phyloP scores from a whole-genome alignment of 192 early-diverging fungal species.

The Umbelopsis sp. region DNA sequence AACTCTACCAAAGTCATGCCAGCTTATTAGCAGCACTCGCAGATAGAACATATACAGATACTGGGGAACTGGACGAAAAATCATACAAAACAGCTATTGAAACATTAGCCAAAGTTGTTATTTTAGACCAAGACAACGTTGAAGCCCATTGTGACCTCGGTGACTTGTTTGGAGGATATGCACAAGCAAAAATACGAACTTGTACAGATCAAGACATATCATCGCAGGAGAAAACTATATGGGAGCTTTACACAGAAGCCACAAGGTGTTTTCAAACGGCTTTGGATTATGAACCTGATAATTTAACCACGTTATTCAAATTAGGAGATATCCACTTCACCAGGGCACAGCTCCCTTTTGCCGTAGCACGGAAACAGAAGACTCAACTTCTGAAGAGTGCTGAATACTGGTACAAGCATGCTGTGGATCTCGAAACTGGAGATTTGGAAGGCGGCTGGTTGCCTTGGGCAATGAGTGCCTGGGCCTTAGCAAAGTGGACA shows the following conservation, averaged over 20 bases:
- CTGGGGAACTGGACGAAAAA: constrained; percentile 31
- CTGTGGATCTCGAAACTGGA: constrained; percentile 43
- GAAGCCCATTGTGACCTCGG: constrained; percentile 59
- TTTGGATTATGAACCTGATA: constrained; percentile 48
- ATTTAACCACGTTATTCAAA: constrained; percentile 50
- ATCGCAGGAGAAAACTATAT: constrained; percentile 25
- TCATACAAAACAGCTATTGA: constrained; percentile 41
- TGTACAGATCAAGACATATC: constrained; percentile 11
- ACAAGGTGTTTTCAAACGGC: constrained; percentile 46
- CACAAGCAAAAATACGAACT: constrained; percentile 37
- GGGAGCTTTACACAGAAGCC: constrained; percentile 46
- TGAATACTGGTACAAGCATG: constrained; percentile 49
- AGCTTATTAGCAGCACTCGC: constrained; percentile 43
- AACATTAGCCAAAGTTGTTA: constrained; percentile 41
- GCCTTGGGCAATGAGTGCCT: constrained; percentile 48
- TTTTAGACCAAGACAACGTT: constrained; percentile 41
- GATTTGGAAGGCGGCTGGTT: constrained; percentile 43
- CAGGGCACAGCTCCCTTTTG: constrained; percentile 39
- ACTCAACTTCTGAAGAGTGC: constrained; percentile 51
- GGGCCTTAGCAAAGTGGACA: constrained; percentile 50
- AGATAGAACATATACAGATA: constrained; percentile 48
- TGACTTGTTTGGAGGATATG: constrained; percentile 50
- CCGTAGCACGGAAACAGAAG: constrained; percentile 45
- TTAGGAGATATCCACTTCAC: constrained; percentile 50
- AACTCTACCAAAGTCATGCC: constrained; percentile 49